Conservation (phyloP, 768 basidiomycete genomes). For the Russula dissimulans region DNA sequence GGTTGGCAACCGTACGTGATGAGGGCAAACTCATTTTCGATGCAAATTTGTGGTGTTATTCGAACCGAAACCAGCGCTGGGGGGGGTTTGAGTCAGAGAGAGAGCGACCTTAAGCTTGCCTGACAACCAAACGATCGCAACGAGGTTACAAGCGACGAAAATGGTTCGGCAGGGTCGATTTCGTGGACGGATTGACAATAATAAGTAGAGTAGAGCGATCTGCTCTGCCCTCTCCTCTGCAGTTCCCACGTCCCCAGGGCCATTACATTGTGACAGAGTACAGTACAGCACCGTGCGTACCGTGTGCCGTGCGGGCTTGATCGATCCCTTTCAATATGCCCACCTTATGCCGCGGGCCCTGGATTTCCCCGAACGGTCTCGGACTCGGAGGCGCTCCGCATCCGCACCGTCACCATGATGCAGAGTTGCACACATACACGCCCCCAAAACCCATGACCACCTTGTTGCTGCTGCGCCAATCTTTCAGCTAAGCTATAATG, state of each 20-base stretch:
- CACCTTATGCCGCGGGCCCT: neutral
- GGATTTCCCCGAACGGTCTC: neutral
- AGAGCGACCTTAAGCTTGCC: neutral
- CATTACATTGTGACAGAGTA: neutral
- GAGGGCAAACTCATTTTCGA: constrained; percentile 16
- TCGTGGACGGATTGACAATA: neutral
- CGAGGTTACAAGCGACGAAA: constrained; percentile 9
- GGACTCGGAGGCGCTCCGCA: neutral
- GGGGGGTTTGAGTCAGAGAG: neutral
- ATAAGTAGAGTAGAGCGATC: neutral
- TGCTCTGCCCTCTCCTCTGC: too few species aligned
- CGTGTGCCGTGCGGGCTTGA: neutral
- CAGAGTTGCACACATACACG: neutral
- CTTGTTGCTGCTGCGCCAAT: neutral
- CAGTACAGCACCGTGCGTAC: neutral
- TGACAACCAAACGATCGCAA: constrained; percentile 12
- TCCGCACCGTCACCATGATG: constrained; percentile 11
- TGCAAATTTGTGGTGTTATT: constrained; percentile 1
- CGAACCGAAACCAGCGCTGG: neutral
- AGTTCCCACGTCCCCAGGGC: neutral
- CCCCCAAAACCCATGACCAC: neutral
- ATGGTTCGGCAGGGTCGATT: neutral
- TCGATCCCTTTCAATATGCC: neutral
- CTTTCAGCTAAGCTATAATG: neutral
- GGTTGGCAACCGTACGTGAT: constrained; percentile 18